Evolutionary conservation across 495 filamentous ascomycete species (phyloP), one percentile per base, ranked within the genome.

Genomic region (Umbilicaria muhlenbergii): DNA sequence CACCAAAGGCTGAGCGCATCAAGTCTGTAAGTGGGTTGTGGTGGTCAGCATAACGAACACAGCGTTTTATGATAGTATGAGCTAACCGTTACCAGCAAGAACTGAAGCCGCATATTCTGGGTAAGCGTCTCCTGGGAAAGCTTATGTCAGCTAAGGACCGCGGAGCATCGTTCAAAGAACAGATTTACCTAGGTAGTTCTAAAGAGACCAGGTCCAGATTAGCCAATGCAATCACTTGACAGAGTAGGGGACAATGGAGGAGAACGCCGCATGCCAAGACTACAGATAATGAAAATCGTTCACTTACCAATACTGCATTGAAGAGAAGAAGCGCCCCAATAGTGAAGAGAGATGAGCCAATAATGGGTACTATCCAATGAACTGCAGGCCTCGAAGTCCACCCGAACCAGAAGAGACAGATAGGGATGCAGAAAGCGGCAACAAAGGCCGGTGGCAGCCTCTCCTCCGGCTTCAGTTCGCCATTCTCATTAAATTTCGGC

Each of bases 401-500:
- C 2, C 69, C 76, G 45, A 80, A 71, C 73, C 74, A 78, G 54
- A 78, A 74, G 1, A 80, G 55, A 6, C 60, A 63, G 13, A 71
- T 58, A 0, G 76, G 70, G 2, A 79, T 60, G 7, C 3, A 58
- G 41, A 70, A 64, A 49, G 54, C 15, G 43, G 43, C 40, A 58
- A 48, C 14, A 17, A 66, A 57, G 2, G 69, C 67, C 2, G 67
- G 60, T 2, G 50, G 53, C 0, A 76, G 56, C 3, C 65, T 56
- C 24, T 56, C 48, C 40, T 75, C 71, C 19, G 65, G 61, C 37
- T 59, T 34, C 17, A 69, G 18, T n/a, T 62, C 50, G 36, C 65
- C 60, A 1, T 62, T 49, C 3, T 50, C 43, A 51, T 70, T 59
- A 45, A 71, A 61, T 34, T 63, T 45, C 0, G 55, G 50, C 34